A percentile compares a stretch with the other conserved stretches of the same genome.
Evolutionary conservation across 2,329 filamentous ascomycete genomes (phyloP).

Genomic region (Colletotrichum falcatum): DNA sequence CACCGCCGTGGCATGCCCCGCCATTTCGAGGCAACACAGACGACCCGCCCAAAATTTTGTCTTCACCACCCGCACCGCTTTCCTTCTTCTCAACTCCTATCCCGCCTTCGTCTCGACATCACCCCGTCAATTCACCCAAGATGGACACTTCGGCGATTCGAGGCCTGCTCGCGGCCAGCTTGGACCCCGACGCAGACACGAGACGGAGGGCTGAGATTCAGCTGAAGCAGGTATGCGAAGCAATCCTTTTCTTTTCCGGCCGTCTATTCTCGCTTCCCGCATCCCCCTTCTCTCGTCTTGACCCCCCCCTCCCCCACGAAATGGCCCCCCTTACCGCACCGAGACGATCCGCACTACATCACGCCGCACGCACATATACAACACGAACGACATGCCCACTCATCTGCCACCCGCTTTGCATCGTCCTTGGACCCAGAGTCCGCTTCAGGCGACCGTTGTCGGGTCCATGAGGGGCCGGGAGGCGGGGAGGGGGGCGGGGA

Average conservation of each 20-base stretch:
- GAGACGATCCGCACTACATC: slow-evolving; percentile 36
- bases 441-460: slow-evolving; percentile 3
- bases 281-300: slow-evolving; percentile 7
- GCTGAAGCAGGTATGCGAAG: slow-evolving; percentile 79
- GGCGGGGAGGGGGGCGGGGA: background rate
- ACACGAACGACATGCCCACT: slow-evolving; percentile 12
- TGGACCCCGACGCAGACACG: slow-evolving; percentile 79
- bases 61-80: slow-evolving; percentile 40
- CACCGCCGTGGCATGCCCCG: slow-evolving; percentile 41
- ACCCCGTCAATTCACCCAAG: slow-evolving; percentile 46
- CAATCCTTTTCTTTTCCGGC: slow-evolving; percentile 25
- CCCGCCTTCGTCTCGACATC: slow-evolving; percentile 41
- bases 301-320: slow-evolving; percentile 37
- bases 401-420: slow-evolving; percentile 31
- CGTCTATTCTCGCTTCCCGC: slow-evolving; percentile 18
- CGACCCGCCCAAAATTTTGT: slow-evolving; percentile 44
- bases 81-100: slow-evolving; percentile 42
- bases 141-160: slow-evolving; percentile 83
- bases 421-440: slow-evolving; percentile 28
- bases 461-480: background rate
- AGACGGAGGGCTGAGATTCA: slow-evolving; percentile 83
- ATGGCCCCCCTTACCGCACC: slow-evolving; percentile 35
- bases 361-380: slow-evolving; percentile 28
- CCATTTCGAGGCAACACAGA: slow-evolving; percentile 42
- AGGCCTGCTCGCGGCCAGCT: slow-evolving; percentile 81